Evolutionary conservation across 2,329 filamentous ascomycete species (phyloP), one percentile per base, ranked within the genome.

Genomic region (Colletotrichum nymphaeae): DNA sequence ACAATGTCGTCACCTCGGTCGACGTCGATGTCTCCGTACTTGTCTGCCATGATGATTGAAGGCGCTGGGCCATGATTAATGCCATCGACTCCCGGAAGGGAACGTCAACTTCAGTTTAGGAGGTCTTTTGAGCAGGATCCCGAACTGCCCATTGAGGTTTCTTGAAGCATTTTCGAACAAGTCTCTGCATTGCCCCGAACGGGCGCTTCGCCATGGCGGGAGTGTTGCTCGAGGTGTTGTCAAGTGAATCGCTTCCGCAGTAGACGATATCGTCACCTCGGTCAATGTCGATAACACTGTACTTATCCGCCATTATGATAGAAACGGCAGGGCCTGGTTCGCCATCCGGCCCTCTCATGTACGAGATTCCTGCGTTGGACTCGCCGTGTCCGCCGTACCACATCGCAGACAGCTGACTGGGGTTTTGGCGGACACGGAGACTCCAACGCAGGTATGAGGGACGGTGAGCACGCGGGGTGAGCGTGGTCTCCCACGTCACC

Each of bases 361-460:
- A 89, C 24, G 79, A 84, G 42, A 93, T 92, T 2, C 88, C 88
- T 2, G 81, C 85, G 76, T 87, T 82, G 0, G 81, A 74, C 0
- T 79, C 74, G 2, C 88, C 89, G 75, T 91, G 90, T 0, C 87
- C 88, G 3, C 89, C 88, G 66, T 88, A 84, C 14, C 87, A 85
- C 0, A 89, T 78, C 0, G 87, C 84, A 11, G 83, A 85, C 0
- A 88, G 80, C 73, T 89, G 88, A 0, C 83, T 82, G 0, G 89
- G 88, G 84, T 16, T 42, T 12, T 16, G 37, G 37, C 37, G 5
- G 16, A 16, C 14, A 42, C 37, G 37, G 37, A 42, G 37, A 19
- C 14, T 42, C 37, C 14, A 42, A 42, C 37, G 37, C 37, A 14
- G 37, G 37, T 42, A 42, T 42, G 16, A 42, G 37, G 14, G 37